A percentile compares a stretch with the other conserved stretches of the same genome.
Conservation (phyloP, 2,329 filamentous ascomycete genomes). For the Chaetomiaceae sp. region DNA sequence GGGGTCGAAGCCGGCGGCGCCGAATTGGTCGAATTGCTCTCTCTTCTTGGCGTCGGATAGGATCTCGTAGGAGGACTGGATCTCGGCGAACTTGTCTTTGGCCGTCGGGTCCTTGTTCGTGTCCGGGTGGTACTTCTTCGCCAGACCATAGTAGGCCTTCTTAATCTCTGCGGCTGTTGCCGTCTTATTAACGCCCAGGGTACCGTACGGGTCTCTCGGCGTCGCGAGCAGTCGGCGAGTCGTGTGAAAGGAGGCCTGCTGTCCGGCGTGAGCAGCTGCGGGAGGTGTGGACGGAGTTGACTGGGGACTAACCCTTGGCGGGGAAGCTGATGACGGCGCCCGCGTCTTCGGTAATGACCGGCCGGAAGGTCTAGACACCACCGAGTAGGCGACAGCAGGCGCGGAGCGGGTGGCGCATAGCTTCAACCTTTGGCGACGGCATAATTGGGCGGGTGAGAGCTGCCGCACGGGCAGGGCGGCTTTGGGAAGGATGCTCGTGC, state of each 20-base stretch:
- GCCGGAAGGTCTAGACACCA: conserved; percentile 14
- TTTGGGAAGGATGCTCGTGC: conserved; percentile 32
- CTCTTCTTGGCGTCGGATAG: conserved; percentile 90
- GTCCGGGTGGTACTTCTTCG: conserved; percentile 96
- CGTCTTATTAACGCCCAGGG: conserved; percentile 76
- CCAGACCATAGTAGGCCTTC: conserved; percentile 95
- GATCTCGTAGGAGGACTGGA: conserved; percentile 90
- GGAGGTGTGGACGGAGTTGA: not conserved
- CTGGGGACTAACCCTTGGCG: conserved; percentile 10
- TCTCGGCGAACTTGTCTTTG: conserved; percentile 91
- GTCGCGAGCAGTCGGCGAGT: conserved; percentile 47
- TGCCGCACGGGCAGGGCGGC: conserved; percentile 31
- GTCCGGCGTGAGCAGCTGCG: conserved; percentile 4
- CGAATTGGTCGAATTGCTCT: conserved; percentile 86
- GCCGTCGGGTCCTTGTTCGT: conserved; percentile 94
- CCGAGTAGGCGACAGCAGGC: conserved; percentile 21
- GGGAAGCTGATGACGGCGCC: not conserved
- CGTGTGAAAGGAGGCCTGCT: conserved; percentile 49
- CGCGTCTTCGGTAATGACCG: conserved; percentile 8
- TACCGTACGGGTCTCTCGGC: conserved; percentile 75
- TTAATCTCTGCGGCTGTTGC: conserved; percentile 89
- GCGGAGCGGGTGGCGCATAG: conserved; percentile 21
- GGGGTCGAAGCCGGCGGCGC: conserved; percentile 81
- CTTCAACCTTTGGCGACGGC: conserved; percentile 27
- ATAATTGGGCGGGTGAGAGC: conserved; percentile 31